Evolutionary conservation across 345 rosid genomes (phyloP).

Genomic region (Arabis alpina): DNA sequence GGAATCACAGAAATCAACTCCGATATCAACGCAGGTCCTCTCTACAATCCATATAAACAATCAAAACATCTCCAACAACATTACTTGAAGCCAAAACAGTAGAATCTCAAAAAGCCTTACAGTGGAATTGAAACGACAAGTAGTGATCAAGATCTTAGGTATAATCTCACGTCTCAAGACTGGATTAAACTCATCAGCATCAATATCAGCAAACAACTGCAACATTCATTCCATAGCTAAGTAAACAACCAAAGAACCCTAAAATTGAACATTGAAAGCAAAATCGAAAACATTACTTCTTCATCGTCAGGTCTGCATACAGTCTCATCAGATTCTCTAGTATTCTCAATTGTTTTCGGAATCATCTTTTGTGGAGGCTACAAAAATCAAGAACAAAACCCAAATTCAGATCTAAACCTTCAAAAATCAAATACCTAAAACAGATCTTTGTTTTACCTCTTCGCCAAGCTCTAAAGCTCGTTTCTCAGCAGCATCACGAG

Average conservation of each 20-base stretch:
- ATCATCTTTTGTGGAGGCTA: conserved; percentile 73
- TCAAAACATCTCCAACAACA: neutral
- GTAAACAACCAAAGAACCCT: neutral
- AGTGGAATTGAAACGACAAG: conserved; percentile 89
- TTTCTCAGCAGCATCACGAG: conserved; percentile 79
- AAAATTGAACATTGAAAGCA: neutral
- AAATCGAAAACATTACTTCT: conserved; percentile 57
- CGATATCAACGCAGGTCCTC: conserved; percentile 84
- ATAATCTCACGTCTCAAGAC: conserved; percentile 57
- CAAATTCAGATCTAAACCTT: neutral
- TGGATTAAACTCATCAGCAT: conserved; percentile 85
- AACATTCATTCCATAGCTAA: neutral
- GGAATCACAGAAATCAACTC: conserved; percentile 84
- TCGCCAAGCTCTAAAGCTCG: conserved; percentile 90
- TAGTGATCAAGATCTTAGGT: conserved; percentile 83
- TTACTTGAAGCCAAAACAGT: too few relatives aligned
- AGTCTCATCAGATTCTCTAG: conserved; percentile 88
- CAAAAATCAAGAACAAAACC: conserved; percentile 5
- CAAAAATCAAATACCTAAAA: neutral
- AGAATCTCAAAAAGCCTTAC: conserved; percentile 51
- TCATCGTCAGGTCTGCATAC: conserved; percentile 91
- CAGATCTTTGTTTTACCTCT: conserved; percentile 57
- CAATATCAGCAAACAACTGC: conserved; percentile 84
- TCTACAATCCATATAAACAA: conserved; percentile 47
- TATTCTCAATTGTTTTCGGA: conserved; percentile 92